phyloP scores from a whole-genome alignment of 2,329 filamentous ascomycete genomes.

The Grosmannia serpens region DNA sequence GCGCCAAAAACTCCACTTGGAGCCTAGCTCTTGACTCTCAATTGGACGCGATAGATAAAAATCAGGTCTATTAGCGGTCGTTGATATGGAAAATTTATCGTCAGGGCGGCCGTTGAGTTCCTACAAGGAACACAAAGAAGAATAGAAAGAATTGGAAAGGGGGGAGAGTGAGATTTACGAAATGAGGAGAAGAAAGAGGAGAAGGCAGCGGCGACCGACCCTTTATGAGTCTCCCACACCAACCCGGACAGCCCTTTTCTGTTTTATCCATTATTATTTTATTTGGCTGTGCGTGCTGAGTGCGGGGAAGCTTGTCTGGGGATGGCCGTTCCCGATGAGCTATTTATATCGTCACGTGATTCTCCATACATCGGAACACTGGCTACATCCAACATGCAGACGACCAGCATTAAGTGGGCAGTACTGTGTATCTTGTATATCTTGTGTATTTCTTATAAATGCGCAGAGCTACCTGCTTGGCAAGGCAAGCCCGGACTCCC shows the following conservation, averaged over 20 bases:
- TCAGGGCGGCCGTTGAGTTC: neutral
- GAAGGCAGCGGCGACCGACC: neutral
- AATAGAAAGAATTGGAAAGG: neutral
- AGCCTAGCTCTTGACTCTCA: neutral
- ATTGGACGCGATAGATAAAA: neutral
- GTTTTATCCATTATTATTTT: neutral
- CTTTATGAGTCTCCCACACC: neutral
- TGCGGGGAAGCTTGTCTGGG: conserved; percentile 1
- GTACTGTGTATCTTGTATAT: neutral
- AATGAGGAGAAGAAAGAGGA: neutral
- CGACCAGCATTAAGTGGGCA: neutral
- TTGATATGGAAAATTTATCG: neutral
- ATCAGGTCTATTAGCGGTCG: neutral
- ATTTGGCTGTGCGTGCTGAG: neutral
- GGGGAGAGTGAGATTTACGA: neutral
- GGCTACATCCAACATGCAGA: neutral
- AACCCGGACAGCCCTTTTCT: neutral
- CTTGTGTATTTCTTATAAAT: neutral
- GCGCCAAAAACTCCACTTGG: neutral
- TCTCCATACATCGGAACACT: neutral
- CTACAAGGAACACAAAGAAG: neutral
- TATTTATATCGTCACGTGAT: neutral
- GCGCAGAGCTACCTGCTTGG: neutral
- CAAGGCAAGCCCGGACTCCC: neutral
- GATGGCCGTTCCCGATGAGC: neutral